phyloP scores from a whole-genome alignment of 73 alveolate genomes.

The Paramecium primaurelia region DNA sequence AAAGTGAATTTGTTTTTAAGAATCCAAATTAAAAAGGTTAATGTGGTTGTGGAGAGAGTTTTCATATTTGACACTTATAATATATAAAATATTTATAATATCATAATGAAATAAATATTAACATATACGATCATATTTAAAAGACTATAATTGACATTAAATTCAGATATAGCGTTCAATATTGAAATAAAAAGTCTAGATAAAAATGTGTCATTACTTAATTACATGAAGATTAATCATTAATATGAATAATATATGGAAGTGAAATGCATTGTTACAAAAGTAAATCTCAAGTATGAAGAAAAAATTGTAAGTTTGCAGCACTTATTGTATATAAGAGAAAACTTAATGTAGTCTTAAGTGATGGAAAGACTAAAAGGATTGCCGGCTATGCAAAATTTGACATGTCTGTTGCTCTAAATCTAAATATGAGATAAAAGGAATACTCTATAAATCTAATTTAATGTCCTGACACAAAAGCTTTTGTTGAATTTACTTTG shows the following conservation, averaged over 20 bases:
- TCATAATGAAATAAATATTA: not conserved
- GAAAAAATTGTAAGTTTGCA: not conserved
- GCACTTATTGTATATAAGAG: not conserved
- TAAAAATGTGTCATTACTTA: not conserved
- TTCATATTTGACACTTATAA: conserved; percentile 66
- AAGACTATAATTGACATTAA: not conserved
- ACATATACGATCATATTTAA: not conserved
- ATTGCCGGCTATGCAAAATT: not conserved
- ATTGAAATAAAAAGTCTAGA: not conserved
- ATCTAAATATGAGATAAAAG: not conserved
- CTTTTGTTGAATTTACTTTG: not conserved
- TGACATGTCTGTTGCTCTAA: not conserved
- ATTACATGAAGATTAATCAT: not conserved
- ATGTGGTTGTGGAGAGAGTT: conserved; percentile 91
- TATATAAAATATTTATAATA: not conserved
- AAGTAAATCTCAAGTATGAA: not conserved
- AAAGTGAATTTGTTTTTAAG: conserved; percentile 77
- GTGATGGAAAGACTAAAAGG: not conserved
- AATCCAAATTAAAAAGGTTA: conserved; percentile 84
- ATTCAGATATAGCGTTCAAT: not conserved
- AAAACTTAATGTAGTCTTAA: not conserved
- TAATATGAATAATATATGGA: not conserved
- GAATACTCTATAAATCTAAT: not conserved
- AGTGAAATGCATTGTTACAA: not conserved
- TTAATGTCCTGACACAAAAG: not conserved